Evolutionary conservation across 257 asterid species (phyloP).

Genomic region (Solanum sitiens): DNA sequence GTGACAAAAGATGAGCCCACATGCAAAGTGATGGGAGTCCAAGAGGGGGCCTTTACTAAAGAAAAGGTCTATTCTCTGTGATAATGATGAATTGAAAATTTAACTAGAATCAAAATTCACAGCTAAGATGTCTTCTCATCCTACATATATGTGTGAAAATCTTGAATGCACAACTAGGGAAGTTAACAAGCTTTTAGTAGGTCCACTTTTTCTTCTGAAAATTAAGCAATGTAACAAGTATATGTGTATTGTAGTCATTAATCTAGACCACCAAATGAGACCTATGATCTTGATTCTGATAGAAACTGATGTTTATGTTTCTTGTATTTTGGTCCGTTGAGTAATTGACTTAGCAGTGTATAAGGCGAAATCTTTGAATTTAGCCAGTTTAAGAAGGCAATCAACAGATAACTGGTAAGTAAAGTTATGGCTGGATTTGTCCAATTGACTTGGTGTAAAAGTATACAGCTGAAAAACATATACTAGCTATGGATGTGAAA

Average conservation of each 20-base stretch:
- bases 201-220: not conserved
- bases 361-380: not conserved
- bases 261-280: not conserved
- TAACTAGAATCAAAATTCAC: not conserved
- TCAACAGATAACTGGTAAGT: not conserved
- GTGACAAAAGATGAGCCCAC: slow-evolving; percentile 26
- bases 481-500: not conserved
- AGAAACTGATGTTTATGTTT: not conserved
- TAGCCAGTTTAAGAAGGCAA: not conserved
- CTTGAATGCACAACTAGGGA: not conserved
- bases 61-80: not conserved
- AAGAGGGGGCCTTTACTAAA: slow-evolving; percentile 22
- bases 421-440: not conserved
- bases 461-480: not conserved
- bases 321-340: not conserved
- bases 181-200: not conserved
- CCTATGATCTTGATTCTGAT: not conserved
- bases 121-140: not conserved
- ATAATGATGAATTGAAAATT: not conserved
- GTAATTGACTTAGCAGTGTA: not conserved
- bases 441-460: not conserved
- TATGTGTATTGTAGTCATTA: not conserved
- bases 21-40: slow-evolving; percentile 29
- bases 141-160: not conserved
- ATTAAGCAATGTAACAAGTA: not conserved